Evolutionary conservation across 768 basidiomycete genomes (phyloP).

Genomic region (Leccinum disarticulatum): DNA sequence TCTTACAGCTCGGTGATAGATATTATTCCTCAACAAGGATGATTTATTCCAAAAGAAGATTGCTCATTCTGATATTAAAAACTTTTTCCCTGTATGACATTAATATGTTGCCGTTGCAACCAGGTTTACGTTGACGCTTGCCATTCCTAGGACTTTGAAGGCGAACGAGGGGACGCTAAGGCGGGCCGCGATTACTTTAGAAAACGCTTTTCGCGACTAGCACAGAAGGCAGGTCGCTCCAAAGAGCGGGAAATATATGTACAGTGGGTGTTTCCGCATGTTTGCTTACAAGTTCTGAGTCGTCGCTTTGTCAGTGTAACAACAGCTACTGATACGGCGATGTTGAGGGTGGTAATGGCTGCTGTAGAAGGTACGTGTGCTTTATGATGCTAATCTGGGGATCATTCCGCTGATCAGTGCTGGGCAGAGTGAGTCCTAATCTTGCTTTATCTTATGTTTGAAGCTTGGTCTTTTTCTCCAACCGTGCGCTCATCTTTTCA

Average conservation of each 20-base stretch:
- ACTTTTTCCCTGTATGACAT: constrained; percentile 75
- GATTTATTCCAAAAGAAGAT: constrained; percentile 91
- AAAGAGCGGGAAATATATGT: constrained; percentile 92
- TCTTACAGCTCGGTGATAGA: constrained; percentile 43
- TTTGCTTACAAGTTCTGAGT: constrained; percentile 10
- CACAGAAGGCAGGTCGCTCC: constrained; percentile 80
- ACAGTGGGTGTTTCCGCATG: constrained; percentile 59
- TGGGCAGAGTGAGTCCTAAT: constrained; percentile 63
- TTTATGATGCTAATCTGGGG: not conserved
- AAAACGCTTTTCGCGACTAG: constrained; percentile 75
- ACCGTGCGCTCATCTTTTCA: constrained; percentile 30
- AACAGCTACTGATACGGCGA: constrained; percentile 86
- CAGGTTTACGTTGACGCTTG: not conserved
- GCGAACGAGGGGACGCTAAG: constrained; percentile 66
- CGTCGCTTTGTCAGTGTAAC: constrained; percentile 57
- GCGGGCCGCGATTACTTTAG: constrained; percentile 91
- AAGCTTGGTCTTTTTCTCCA: constrained; percentile 15
- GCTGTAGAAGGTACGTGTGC: constrained; percentile 82
- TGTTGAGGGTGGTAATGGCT: constrained; percentile 91
- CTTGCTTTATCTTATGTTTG: constrained; percentile 26
- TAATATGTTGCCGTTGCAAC: not conserved
- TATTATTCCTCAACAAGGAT: constrained; percentile 94
- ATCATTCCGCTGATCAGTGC: constrained; percentile 15
- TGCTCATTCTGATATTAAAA: constrained; percentile 76
- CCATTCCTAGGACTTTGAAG: constrained; percentile 74